Evolutionary conservation across 2,329 filamentous ascomycete genomes (phyloP).

Genomic region (Huntiella decipiens): DNA sequence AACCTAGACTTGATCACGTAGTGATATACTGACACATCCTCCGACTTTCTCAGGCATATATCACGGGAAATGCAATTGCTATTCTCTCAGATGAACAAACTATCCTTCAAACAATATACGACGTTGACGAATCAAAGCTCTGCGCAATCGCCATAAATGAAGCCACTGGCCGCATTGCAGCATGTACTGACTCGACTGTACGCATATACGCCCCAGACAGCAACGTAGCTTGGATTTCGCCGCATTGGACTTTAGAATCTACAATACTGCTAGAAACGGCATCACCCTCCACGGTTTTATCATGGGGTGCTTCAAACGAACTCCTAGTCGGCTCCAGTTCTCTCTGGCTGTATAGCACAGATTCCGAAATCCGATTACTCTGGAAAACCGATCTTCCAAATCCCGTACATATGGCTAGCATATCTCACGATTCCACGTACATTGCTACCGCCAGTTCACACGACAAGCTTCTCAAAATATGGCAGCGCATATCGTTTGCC

Average conservation of each 20-base stretch:
- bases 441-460: conserved; percentile 64
- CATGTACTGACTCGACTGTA: conserved; percentile 45
- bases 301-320: conserved; percentile 77
- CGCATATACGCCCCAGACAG: conserved; percentile 59
- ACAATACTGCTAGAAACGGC: conserved; percentile 28
- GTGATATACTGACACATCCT: not conserved
- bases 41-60: conserved; percentile 45
- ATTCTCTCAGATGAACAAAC: conserved; percentile 57
- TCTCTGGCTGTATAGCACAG: conserved; percentile 48
- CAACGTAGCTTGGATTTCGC: conserved; percentile 1
- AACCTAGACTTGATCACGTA: not conserved
- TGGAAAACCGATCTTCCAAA: conserved; percentile 64
- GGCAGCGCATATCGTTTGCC: conserved; percentile 73
- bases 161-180: conserved; percentile 65
- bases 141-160: conserved; percentile 70
- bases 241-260: conserved; percentile 45
- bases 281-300: conserved; percentile 32
- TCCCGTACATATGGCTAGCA: conserved; percentile 50
- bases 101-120: conserved; percentile 78
- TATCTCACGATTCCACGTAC: conserved; percentile 74
- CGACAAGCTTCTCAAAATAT: conserved; percentile 78
- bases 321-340: conserved; percentile 55
- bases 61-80: conserved; percentile 73
- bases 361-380: conserved; percentile 31
- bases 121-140: conserved; percentile 50